phyloP scores from a whole-genome alignment of 2,329 filamentous ascomycete species.

The Sarocladiaceae sp. region DNA sequence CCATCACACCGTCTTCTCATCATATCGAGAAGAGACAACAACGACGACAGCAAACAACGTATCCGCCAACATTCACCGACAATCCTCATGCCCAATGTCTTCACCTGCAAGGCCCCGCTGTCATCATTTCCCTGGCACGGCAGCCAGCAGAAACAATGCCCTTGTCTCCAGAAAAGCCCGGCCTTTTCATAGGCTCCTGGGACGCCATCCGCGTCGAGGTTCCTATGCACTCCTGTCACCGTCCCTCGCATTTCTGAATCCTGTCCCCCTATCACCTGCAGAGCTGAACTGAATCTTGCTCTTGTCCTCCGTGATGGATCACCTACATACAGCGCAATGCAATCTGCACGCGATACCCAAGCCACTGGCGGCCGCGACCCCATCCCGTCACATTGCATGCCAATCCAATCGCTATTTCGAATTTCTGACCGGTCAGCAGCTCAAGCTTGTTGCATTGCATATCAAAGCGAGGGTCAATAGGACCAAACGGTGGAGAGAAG shows the following conservation, averaged over 20 bases:
- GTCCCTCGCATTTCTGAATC: neutral
- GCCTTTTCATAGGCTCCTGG: no score
- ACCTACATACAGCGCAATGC: neutral
- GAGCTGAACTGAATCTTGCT: constrained; percentile 2
- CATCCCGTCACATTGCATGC: neutral
- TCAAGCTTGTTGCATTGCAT: no score
- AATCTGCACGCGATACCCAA: neutral
- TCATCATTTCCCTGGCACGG: neutral
- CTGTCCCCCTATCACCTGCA: neutral
- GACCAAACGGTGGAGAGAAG: neutral
- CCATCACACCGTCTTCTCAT: constrained; percentile 7
- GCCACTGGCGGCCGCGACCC: neutral
- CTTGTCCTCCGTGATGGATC: constrained; percentile 6
- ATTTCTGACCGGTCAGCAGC: no score
- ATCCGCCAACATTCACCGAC: neutral
- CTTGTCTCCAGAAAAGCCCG: no score
- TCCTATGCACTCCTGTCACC: neutral
- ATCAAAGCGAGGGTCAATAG: no score
- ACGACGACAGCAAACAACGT: no score
- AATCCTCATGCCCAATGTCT: neutral
- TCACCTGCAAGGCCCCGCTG: neutral
- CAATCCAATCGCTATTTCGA: neutral
- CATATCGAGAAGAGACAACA: no score
- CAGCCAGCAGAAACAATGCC: neutral
- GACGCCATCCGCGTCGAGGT: no score